Evolutionary conservation across 1,284 basidiomycete species (phyloP), one percentile per base, ranked within the genome.

Genomic region (Cryptococcus sp.): DNA sequence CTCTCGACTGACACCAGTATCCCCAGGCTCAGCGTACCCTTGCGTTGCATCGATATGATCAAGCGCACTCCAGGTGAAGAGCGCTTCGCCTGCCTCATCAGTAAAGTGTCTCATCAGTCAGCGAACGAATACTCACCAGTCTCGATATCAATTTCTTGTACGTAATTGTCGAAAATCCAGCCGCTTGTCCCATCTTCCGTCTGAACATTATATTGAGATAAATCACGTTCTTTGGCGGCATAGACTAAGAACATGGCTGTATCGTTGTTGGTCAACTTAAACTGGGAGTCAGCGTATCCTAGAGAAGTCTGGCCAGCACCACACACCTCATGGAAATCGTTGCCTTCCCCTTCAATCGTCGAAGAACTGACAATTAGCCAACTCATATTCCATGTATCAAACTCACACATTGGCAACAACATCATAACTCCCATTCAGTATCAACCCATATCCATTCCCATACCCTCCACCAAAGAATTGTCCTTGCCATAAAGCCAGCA

Each of bases 81-180:
- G 18, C 10, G 61, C 52, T 43, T 61, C 21, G 16, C 52, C 49
- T 54, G 18, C 10, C 32, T 34, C 32, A 41, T 21, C 28, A 48
- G 43, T 37, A 25, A 41, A 7, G 21, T 22, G 2, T 39, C 36
- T 5, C 28, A 28, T n/a, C 28, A 11, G 11, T 28, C 28, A 5
- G 11, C 28, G 28, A 11, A 11, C 4, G 28, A 11, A 7, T 45
- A 52, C 49, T 58, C 45, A 48, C 61, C 67, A 3, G 63, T 65
- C 3, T 50, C 57, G 45, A 74, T 57, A 51, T 74, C 60, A 22
- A 74, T 54, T 53, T 74, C 71, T 52, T 74, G 69, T 7, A 63
- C 52, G 16, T 60, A 40, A 36, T 65, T 60, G 22, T 49, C 52
- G 37, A 66, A 53, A 39, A 71, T 64, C 49, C 52, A 68, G 3